Conservation (phyloP, 495 filamentous ascomycete species). For the Talaromyces borbonicus region DNA sequence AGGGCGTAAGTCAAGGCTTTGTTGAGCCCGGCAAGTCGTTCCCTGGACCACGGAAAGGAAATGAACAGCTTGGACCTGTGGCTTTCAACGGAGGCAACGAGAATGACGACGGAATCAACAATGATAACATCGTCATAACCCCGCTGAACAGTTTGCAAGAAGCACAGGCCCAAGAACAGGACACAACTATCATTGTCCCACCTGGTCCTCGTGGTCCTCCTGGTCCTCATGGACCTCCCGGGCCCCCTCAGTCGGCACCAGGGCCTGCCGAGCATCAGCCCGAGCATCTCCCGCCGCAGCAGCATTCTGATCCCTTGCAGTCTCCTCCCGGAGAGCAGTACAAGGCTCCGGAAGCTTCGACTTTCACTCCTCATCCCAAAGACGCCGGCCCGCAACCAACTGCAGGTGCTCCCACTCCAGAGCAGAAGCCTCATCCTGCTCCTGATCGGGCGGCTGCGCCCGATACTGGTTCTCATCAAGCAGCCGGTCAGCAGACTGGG, state of each 20-base stretch:
- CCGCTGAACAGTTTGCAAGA: constrained; percentile 1
- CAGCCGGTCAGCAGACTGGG: background rate
- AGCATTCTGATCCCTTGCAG: constrained; percentile 6
- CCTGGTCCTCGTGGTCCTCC: background rate
- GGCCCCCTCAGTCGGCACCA: background rate
- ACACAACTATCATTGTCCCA: background rate
- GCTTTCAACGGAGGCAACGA: constrained; percentile 1
- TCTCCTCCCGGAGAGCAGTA: background rate
- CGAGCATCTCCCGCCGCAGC: constrained; percentile 4
- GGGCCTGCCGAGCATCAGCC: constrained; percentile 2
- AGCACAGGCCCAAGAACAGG: background rate
- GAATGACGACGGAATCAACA: constrained; percentile 5
- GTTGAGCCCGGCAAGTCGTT: background rate
- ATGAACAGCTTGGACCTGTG: constrained; percentile 2
- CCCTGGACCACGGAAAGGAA: constrained; percentile 1
- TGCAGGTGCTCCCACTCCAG: background rate
- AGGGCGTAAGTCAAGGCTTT: background rate
- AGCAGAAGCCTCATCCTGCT: background rate
- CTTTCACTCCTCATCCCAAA: background rate
- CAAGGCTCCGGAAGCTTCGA: background rate
- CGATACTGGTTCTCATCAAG: background rate
- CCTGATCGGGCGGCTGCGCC: background rate
- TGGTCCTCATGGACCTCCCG: background rate
- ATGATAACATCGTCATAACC: constrained; percentile 7
- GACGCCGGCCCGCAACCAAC: background rate